Evolutionary conservation across 1,284 basidiomycete species (phyloP), one percentile per base, ranked within the genome.

Genomic region (Calocybe gambosa): DNA sequence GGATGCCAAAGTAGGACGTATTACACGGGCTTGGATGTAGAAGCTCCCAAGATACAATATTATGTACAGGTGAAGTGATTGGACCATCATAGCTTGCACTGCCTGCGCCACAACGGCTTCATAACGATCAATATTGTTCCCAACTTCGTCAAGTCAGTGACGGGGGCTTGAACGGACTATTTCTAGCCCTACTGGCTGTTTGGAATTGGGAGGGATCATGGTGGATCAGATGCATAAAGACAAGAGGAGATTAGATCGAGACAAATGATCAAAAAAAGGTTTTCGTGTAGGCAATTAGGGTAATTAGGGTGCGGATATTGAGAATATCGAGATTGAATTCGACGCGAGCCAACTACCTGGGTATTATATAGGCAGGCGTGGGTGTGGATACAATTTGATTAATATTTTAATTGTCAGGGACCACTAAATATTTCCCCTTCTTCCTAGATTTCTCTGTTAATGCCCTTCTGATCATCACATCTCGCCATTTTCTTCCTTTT

Each of bases 371-470:
- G 31, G 31, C 31, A 34, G 31, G 31, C 31, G 31, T 34, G 31
- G 44, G 41, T 47, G 44, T 45, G 49, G 62, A 66, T 66, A 60
- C 57, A 54, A 63, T 56, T 59, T 62, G 68, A 70, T 70, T 69
- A 64, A 70, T 65, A 38, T 38, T 19, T 38, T 20, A 21, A 38
- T 38, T 38, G 23, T 44, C 35, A n/a, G 25, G 36, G 26, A 28
- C 31, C 31, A 34, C 13, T 34, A 7, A 15, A 34, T 34, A 34
- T 34, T 34, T 34, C 15, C n/a, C 13, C 35, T 38, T 21, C n/a
- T 44, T 26, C 35, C 10, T 28, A 39, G 28, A 28, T 13, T 21
- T 19, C 36, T 38, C 36, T 23, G 21, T 29, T 44, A 35, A 38
- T 44, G 38, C 21, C 20, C 13, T 40, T 45, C 38, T 45, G 44